Evolutionary conservation across 805 yeast genomes (phyloP).

Genomic region (Suhomyces tanzawaensis): DNA sequence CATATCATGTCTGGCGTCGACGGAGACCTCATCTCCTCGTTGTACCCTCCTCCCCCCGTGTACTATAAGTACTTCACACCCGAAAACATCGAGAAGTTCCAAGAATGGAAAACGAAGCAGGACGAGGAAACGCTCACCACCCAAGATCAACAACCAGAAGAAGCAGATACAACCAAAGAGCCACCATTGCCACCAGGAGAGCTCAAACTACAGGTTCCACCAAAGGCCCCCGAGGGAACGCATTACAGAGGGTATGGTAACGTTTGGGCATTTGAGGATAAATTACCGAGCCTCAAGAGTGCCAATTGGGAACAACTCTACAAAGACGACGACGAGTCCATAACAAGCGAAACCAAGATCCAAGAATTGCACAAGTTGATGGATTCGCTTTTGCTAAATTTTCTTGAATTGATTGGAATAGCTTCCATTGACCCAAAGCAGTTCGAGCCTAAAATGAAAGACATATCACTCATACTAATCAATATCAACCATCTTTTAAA

Average conservation of each 20-base stretch:
- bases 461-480: constrained; percentile 74
- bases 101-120: constrained; percentile 22
- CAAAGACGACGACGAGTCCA: constrained; percentile 34
- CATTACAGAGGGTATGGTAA: constrained; percentile 87
- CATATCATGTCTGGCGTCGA: constrained; percentile 3
- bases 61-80: constrained; percentile 70
- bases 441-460: constrained; percentile 62
- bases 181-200: constrained; percentile 36
- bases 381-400: constrained; percentile 75
- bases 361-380: constrained; percentile 76
- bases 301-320: constrained; percentile 80
- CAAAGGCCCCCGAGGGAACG: constrained; percentile 56
- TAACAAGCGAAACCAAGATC: constrained; percentile 48
- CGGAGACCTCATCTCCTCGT: constrained; percentile 52
- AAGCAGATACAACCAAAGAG: constrained; percentile 6
- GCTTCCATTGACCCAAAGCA: constrained; percentile 70
- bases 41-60: constrained; percentile 95
- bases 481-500: constrained; percentile 90
- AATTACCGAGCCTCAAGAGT: constrained; percentile 69
- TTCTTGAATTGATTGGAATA: constrained; percentile 77
- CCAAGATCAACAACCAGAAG: constrained; percentile 3
- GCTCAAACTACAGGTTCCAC: constrained; percentile 62
- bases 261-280: constrained; percentile 80
- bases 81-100: constrained; percentile 54
- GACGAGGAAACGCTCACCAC: not conserved